Evolutionary conservation across 1,284 basidiomycete genomes (phyloP).

Genomic region (Takashimella koratensis): DNA sequence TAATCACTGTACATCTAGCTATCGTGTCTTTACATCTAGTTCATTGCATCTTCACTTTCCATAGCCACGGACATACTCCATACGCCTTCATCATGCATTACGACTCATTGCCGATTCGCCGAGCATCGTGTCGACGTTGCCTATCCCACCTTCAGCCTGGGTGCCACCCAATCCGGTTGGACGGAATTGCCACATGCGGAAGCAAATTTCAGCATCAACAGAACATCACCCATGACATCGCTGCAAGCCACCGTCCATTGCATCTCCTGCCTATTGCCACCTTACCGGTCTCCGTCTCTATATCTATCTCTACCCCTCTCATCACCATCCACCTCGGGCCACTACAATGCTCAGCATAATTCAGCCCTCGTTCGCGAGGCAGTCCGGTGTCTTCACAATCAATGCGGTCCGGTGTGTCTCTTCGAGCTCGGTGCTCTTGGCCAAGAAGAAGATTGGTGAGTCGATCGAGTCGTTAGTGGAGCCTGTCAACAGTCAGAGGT

Average conservation of each 20-base stretch:
- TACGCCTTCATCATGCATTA: no score
- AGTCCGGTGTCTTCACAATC: background rate
- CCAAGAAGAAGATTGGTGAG: conserved; percentile 58
- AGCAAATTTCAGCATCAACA: background rate
- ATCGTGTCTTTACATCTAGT: no score
- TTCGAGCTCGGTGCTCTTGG: background rate
- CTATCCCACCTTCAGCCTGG: no score
- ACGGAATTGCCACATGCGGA: background rate
- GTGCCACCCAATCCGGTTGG: background rate
- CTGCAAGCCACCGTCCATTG: background rate
- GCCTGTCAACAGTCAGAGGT: no score
- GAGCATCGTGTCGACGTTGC: no score
- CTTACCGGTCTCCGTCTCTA: conserved; percentile 32
- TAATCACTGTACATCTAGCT: no score
- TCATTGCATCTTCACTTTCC: no score
- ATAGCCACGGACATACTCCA: no score
- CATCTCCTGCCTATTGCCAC: conserved; percentile 52
- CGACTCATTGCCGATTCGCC: no score
- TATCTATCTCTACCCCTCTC: background rate
- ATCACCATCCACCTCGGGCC: background rate
- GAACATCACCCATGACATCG: background rate
- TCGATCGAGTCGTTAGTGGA: conserved; percentile 12
- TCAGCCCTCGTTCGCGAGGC: background rate
- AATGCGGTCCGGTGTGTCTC: background rate
- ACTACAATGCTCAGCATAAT: background rate